A percentile compares a stretch with the other conserved stretches of the same genome.
Conservation (phyloP, 352 stramenopile species). For the Globisporangium mamillatum region DNA sequence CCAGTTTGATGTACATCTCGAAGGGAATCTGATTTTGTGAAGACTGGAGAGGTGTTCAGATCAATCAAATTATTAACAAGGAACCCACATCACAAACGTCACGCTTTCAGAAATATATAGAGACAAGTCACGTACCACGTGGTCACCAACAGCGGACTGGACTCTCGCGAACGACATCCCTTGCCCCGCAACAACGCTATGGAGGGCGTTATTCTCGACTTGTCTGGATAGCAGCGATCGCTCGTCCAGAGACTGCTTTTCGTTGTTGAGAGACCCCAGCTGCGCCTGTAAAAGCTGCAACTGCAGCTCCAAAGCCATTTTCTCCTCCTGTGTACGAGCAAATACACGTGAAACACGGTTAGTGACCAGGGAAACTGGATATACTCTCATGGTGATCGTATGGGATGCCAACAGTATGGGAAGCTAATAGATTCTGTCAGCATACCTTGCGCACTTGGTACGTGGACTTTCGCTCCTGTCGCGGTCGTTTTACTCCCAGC, state of each 20-base stretch:
- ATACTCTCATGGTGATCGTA: background rate
- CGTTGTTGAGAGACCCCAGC: background rate
- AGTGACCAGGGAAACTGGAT: background rate
- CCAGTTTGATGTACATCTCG: background rate
- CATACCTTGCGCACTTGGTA: background rate
- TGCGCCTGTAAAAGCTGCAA: background rate
- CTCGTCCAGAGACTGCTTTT: background rate
- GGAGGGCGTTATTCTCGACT: background rate
- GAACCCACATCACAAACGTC: background rate
- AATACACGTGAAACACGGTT: background rate
- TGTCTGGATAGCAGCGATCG: background rate
- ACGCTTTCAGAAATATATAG: background rate
- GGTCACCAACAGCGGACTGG: background rate
- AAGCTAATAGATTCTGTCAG: background rate
- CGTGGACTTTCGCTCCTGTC: background rate
- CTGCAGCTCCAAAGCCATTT: background rate
- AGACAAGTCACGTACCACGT: background rate
- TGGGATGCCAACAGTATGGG: background rate
- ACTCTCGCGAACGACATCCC: slow-evolving; percentile 1
- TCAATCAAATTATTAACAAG: background rate
- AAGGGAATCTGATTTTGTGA: background rate
- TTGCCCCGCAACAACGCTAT: background rate
- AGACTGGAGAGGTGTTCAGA: background rate
- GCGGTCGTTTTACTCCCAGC: background rate
- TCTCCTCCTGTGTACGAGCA: background rate